Percentiles rank a stretch among this genome's conserved stretches.
phyloP scores from a whole-genome alignment of 2,329 filamentous ascomycete species.

The Pyrenophora tritici-repentis region DNA sequence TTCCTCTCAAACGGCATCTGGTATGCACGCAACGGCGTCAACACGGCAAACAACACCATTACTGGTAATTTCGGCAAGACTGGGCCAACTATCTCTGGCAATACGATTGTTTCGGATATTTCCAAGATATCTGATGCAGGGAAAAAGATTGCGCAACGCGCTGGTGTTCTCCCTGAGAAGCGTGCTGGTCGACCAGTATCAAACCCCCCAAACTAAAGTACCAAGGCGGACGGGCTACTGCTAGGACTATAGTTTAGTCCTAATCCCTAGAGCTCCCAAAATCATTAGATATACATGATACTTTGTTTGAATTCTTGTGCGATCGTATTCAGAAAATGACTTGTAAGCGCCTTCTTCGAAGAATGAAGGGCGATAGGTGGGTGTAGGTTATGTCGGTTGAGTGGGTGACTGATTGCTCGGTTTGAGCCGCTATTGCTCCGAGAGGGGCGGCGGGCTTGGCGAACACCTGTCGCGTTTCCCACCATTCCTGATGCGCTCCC shows the following conservation, averaged over 20 bases:
- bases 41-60: constrained; percentile 20
- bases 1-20: constrained; percentile 15
- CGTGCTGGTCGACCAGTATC: constrained; percentile 14
- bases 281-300: too few relatives aligned
- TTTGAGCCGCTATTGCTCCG: too few relatives aligned
- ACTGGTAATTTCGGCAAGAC: constrained; percentile 15
- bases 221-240: neutral
- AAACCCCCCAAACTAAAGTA: constrained; percentile 6
- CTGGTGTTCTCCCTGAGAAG: constrained; percentile 13
- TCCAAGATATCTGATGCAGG: constrained; percentile 5
- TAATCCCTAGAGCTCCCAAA: too few relatives aligned
- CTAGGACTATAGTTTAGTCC: neutral
- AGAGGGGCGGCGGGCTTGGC: too few relatives aligned
- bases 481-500: too few relatives aligned
- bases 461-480: too few relatives aligned
- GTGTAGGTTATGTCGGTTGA: too few relatives aligned
- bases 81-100: constrained; percentile 8
- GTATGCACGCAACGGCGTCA: constrained; percentile 19
- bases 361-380: too few relatives aligned
- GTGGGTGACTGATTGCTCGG: too few relatives aligned
- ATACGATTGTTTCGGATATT: constrained; percentile 12
- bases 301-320: too few relatives aligned
- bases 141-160: constrained; percentile 8
- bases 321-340: too few relatives aligned
- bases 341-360: too few relatives aligned